phyloP scores from a whole-genome alignment of 1,284 basidiomycete genomes.

The Retiboletus fuscus region DNA sequence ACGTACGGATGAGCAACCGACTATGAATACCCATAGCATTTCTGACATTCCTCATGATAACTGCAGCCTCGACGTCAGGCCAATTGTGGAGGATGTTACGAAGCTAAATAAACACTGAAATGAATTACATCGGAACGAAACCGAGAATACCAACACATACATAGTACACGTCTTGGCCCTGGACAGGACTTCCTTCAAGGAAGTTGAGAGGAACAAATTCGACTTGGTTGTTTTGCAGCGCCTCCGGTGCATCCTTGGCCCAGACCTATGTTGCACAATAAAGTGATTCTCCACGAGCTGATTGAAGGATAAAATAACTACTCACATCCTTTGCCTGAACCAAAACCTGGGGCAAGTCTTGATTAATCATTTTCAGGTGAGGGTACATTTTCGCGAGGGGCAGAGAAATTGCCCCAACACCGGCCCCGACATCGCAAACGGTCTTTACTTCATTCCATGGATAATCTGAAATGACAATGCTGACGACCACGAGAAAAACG shows the following conservation, averaged over 20 bases:
- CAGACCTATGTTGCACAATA: slow-evolving; percentile 46
- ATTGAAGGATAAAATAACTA: neutral
- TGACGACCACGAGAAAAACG: neutral
- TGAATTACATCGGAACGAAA: neutral
- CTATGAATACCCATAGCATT: slow-evolving; percentile 42
- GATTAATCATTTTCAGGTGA: slow-evolving; percentile 56
- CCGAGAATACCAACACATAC: slow-evolving; percentile 46
- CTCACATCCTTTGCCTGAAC: slow-evolving; percentile 48
- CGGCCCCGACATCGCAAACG: slow-evolving; percentile 63
- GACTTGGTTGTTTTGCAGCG: slow-evolving; percentile 50
- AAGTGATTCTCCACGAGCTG: slow-evolving; percentile 8
- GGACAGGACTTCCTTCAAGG: slow-evolving; percentile 55
- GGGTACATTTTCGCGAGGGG: slow-evolving; percentile 56
- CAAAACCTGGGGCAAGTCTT: slow-evolving; percentile 58
- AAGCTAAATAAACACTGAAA: slow-evolving; percentile 30
- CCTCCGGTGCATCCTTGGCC: slow-evolving; percentile 50
- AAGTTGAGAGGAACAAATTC: slow-evolving; percentile 60
- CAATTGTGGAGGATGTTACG: slow-evolving; percentile 45
- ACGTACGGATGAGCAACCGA: too few species aligned
- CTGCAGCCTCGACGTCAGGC: slow-evolving; percentile 39
- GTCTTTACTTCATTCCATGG: slow-evolving; percentile 59
- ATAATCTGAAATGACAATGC: slow-evolving; percentile 45
- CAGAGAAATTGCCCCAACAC: slow-evolving; percentile 58
- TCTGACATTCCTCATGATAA: slow-evolving; percentile 39
- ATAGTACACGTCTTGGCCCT: slow-evolving; percentile 59